Evolutionary conservation across 2,329 filamentous ascomycete genomes (phyloP), one percentile per base, ranked within the genome.

Genomic region (Pseudogymnoascus sp.): DNA sequence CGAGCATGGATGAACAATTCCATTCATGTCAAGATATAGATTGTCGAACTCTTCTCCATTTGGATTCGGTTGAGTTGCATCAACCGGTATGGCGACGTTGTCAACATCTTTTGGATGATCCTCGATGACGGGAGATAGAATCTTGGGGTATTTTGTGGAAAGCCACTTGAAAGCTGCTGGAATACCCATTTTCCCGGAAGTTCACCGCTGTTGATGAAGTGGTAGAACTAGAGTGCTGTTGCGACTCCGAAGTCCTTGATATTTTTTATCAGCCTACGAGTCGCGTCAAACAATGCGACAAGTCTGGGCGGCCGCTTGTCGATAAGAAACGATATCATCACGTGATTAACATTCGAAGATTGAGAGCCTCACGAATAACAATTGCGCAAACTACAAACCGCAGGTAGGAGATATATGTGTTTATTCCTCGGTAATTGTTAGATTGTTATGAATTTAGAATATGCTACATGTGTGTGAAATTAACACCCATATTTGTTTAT

Each of bases 21-120:
- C 95, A 75, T 99, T 99, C 93, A 99, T 97, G 71, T 99, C 94
- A 65, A 99, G 84, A 72, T 99, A 99, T 5, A 99, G 80, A 71
- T 99, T 99, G 77, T 99, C 93, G 71, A 96, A 90, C 75, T 99
- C 94, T 76, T 97, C 93, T 73, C 92, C 92, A 76, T 99, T 99
- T 2, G 95, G 95, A 71, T 99, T 99, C 5, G 90, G 86, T 38
- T 84, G 80, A 6, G 88, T 92, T 9, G 85, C 86, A 72, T 99
- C 92, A 64, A 97, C 85, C 2, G 94, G 94, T 62, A 97, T 87
- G 67, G 84, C 81, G 43, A 87, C 83, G 67, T 92, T 93, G 81
- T 96, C 90, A 74, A 97, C 85, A 66, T 86, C 86, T 61, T 88
- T 80, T 8, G 92, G 89, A 67, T 85, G 81, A 65, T 97, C 90